Evolutionary conservation across 495 filamentous ascomycete genomes (phyloP).

Genomic region (Neurospora sp.): DNA sequence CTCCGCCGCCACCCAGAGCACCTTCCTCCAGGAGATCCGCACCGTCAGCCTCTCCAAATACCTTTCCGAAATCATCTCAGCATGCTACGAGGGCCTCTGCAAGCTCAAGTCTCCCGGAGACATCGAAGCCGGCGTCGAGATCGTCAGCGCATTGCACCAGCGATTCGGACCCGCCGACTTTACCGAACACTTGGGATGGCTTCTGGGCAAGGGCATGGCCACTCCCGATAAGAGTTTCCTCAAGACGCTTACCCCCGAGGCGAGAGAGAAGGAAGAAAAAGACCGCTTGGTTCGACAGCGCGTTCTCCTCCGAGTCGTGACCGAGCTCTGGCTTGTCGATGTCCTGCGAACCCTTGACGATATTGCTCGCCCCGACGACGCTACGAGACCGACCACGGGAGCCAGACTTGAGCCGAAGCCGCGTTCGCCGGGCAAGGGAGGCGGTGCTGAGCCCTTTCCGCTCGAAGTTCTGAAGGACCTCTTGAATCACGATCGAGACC

Average conservation of each 20-base stretch:
- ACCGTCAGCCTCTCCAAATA: constrained; percentile 94
- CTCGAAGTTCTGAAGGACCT: constrained; percentile 95
- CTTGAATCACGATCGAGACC: constrained; percentile 84
- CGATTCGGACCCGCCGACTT: constrained; percentile 88
- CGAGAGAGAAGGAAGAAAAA: constrained; percentile 90
- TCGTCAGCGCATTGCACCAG: constrained; percentile 90
- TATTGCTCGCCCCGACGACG: constrained; percentile 74
- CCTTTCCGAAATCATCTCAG: constrained; percentile 95
- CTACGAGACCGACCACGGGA: constrained; percentile 45
- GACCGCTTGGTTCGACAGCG: constrained; percentile 82
- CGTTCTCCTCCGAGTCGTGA: constrained; percentile 76
- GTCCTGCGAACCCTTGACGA: constrained; percentile 84
- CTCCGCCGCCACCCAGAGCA: constrained; percentile 61
- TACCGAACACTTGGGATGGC: constrained; percentile 84
- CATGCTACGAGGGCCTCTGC: constrained; percentile 90
- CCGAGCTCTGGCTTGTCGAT: constrained; percentile 92
- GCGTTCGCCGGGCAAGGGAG: constrained; percentile 41
- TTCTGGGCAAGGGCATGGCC: constrained; percentile 81
- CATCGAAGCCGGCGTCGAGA: constrained; percentile 82
- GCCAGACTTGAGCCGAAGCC: constrained; percentile 46
- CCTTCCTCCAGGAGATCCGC: constrained; percentile 85
- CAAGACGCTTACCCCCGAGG: constrained; percentile 68
- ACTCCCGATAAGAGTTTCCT: constrained; percentile 82
- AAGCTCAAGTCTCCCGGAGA: constrained; percentile 84
- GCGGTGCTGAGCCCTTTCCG: constrained; percentile 74